A percentile compares a stretch with the other conserved stretches of the same genome.
These are phyloP conservation scores for Pezicula neosporulosa DNA, from an alignment of 2,329 filamentous ascomycete genomes.

Conservation along the genomic window DNA sequence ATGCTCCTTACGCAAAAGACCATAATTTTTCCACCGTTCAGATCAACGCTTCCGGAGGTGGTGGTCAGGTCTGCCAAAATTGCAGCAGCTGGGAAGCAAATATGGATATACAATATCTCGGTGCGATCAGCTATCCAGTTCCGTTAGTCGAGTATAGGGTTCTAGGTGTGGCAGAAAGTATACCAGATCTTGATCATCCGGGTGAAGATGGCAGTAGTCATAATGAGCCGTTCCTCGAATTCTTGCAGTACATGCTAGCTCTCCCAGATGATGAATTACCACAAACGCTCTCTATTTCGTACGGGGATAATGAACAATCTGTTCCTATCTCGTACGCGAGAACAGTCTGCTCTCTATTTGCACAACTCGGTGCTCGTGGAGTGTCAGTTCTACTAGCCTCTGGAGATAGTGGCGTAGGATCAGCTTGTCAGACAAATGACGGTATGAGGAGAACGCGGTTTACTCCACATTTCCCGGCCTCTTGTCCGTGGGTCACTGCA, in stretches of 20 bases:
- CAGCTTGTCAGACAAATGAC: slow-evolving; percentile 52
- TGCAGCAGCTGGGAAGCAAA: no score
- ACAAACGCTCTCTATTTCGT: slow-evolving; percentile 60
- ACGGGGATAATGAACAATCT: slow-evolving; percentile 63
- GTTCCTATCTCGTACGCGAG: slow-evolving; percentile 57
- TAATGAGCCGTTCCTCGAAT: slow-evolving; percentile 66
- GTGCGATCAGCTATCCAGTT: no score
- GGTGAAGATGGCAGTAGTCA: slow-evolving; percentile 57
- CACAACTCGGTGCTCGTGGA: slow-evolving; percentile 59
- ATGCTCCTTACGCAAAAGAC: slow-evolving; percentile 37
- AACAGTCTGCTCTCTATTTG: slow-evolving; percentile 59
- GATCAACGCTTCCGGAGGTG: slow-evolving; percentile 40
- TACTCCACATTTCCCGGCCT: slow-evolving; percentile 59
- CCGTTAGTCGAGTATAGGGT: no score
- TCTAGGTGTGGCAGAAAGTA: slow-evolving; percentile 14
- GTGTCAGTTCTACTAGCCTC: slow-evolving; percentile 57
- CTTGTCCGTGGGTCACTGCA: slow-evolving; percentile 64
- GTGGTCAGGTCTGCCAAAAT: no score
- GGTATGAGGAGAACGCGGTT: slow-evolving; percentile 51
- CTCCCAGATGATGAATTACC: slow-evolving; percentile 48
- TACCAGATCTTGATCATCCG: slow-evolving; percentile 47
- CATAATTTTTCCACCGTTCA: slow-evolving; percentile 30
- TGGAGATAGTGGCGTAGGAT: slow-evolving; percentile 49
- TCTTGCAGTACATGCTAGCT: slow-evolving; percentile 51
- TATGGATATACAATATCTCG: no score